Base-by-base conservation (phyloP, 2,329 filamentous ascomycete genomes). In the Elsinoe australis region DNA sequence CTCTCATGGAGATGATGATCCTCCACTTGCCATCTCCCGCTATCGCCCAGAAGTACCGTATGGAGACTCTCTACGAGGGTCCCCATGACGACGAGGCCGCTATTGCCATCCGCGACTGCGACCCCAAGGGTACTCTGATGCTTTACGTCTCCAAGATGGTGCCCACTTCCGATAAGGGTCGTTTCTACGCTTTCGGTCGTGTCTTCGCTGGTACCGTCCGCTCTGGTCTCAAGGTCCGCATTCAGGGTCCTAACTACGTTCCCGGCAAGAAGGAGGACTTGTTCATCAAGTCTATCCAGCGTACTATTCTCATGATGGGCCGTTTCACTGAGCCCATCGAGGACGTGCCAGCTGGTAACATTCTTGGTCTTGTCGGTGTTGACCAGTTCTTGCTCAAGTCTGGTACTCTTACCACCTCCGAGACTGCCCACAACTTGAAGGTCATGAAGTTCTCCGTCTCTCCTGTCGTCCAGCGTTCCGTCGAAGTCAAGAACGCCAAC, bases 391-490 rank as follows among this genome's bases (percentile, higher is more conserved):
- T 98, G 79, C 88, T 98, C 79, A 98, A 98, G 85, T 96, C 92
- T 70, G 92, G 92, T 85, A 98, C 92, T 66, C 85, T 98, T 64
- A 95, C 89, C 74, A 96, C 90, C 69, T 83, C 79, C 68, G 92
- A 98, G 61, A 94, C 87, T 58, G 90, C 92, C 69, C 92, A 98
- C 85, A 98, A 98, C 84, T 77, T 98, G 66, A 96, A 96, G 85
- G 92, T 98, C 76, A 98, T 98, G 92, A 96, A 95, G 80, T 98
- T 98, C 85, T 98, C 92, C 67, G 92, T 98, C 70, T 96, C 92
- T 53, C 92, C 92, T 64, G 92, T 98, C 75, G 92, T 98, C 59
- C 90, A 85, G 76, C 90, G 90, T 62, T 95, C 92, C 72, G 92
- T 98, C 66, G 87, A 95, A 76, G 90, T 95, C 79, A 96, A 96